phyloP scores from a whole-genome alignment of 2,329 filamentous ascomycete species.

The Neofusicoccum laricinum region DNA sequence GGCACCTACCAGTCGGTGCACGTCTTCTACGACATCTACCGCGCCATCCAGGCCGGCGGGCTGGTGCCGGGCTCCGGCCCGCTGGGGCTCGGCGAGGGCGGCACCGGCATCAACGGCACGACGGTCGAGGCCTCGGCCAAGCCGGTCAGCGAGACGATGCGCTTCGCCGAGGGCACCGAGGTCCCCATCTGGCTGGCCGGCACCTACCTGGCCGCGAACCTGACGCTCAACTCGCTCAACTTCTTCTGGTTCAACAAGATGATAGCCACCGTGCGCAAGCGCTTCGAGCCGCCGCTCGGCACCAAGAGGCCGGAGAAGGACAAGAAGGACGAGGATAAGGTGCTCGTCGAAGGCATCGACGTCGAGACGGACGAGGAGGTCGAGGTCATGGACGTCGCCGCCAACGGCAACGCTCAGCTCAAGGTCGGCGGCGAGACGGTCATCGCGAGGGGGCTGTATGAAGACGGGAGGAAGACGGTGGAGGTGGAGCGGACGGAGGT shows the following conservation, averaged over 20 bases:
- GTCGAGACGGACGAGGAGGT: constrained; percentile 20
- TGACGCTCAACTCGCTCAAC: constrained; percentile 72
- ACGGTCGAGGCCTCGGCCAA: constrained; percentile 15
- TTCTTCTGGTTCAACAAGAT: constrained; percentile 87
- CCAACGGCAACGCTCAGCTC: neutral
- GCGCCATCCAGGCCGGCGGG: constrained; percentile 31
- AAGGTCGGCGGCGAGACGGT: neutral
- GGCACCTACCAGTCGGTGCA: constrained; percentile 67
- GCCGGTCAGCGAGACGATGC: constrained; percentile 43
- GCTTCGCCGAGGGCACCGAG: constrained; percentile 40
- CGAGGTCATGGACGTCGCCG: neutral
- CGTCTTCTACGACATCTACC: constrained; percentile 66
- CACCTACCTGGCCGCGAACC: constrained; percentile 67
- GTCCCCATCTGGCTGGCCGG: constrained; percentile 68
- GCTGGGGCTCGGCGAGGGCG: neutral
- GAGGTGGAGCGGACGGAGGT: constrained; percentile 8
- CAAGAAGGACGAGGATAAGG: constrained; percentile 20
- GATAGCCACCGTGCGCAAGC: constrained; percentile 73
- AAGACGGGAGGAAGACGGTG: constrained; percentile 7
- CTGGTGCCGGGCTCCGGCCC: neutral
- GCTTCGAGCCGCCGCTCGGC: constrained; percentile 62
- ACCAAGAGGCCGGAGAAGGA: constrained; percentile 33
- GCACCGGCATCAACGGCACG: neutral
- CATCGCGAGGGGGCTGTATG: constrained; percentile 10
- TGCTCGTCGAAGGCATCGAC: constrained; percentile 20